Percentiles rank a stretch among this genome's conserved stretches.
Conservation (phyloP, 208 protist genomes). For the Acanthamoeba healyi region DNA sequence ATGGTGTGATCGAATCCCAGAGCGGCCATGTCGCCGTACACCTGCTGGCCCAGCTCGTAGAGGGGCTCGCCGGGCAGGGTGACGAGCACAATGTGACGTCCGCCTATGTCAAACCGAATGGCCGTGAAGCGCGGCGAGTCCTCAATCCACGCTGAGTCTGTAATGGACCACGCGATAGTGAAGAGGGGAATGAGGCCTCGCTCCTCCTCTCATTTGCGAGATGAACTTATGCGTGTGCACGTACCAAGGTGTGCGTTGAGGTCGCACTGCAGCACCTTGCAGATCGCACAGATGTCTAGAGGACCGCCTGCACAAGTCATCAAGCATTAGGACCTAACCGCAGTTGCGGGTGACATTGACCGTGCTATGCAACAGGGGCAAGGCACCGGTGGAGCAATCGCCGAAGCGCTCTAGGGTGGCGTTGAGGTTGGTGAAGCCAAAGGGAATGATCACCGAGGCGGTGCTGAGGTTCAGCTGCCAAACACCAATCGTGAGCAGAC, state of each 20-base stretch:
- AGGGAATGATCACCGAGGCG: slow-evolving; percentile 35
- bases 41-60: slow-evolving; percentile 61
- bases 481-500: not conserved
- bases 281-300: slow-evolving; percentile 78
- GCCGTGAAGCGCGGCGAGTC: slow-evolving; percentile 78
- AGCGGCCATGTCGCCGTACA: slow-evolving; percentile 46
- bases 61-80: slow-evolving; percentile 79
- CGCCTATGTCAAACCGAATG: slow-evolving; percentile 31
- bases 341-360: no score
- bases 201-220: no score
- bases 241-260: slow-evolving; percentile 65
- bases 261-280: slow-evolving; percentile 74
- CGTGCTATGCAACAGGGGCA: no score
- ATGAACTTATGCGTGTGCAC: not conserved
- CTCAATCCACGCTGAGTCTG: slow-evolving; percentile 75
- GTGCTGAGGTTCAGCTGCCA: slow-evolving; percentile 27
- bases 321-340: not conserved
- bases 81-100: slow-evolving; percentile 64
- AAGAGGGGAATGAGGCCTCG: no score
- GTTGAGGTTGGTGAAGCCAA: slow-evolving; percentile 80
- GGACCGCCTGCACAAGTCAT: slow-evolving; percentile 30
- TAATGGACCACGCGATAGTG: not conserved
- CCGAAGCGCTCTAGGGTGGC: slow-evolving; percentile 60
- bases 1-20: slow-evolving; percentile 71
- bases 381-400: slow-evolving; percentile 70